phyloP scores from a whole-genome alignment of 352 stramenopile genomes.

The Pseudoperonospora humuli region DNA sequence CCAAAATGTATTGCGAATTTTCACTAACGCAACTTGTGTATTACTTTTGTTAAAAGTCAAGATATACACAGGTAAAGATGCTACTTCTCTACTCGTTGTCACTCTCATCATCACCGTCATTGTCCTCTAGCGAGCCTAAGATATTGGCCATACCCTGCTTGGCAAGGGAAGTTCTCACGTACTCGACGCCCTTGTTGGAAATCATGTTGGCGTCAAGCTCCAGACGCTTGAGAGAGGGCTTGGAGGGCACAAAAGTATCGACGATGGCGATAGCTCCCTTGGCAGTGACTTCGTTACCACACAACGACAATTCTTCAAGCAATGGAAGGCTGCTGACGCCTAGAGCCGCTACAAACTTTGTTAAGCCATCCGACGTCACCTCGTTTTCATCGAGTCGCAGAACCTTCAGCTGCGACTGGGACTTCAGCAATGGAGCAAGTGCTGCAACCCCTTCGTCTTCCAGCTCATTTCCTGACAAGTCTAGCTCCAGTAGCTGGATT shows the following conservation, averaged over 20 bases:
- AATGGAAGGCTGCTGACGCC: background rate
- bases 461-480: no score
- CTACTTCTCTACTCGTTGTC: background rate
- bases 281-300: background rate
- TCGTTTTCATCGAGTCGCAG: background rate
- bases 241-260: background rate
- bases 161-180: constrained; percentile 41
- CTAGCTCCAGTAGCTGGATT: no score
- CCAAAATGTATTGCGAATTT: no score
- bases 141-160: constrained; percentile 43
- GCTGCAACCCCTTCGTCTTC: no score
- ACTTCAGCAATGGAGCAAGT: no score
- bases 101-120: constrained; percentile 67
- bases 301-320: background rate
- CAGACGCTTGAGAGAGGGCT: background rate
- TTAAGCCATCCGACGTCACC: background rate
- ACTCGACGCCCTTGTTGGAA: constrained; percentile 46
- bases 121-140: constrained; percentile 76
- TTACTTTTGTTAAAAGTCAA: no score
- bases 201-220: constrained; percentile 82
- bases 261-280: background rate
- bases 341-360: background rate
- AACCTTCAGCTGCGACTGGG: background rate
- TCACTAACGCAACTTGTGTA: no score
- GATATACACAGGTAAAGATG: background rate